These are phyloP conservation scores for Kodamaea plutei DNA, from an alignment of 1,139 yeast species.

Conservation along the genomic window DNA sequence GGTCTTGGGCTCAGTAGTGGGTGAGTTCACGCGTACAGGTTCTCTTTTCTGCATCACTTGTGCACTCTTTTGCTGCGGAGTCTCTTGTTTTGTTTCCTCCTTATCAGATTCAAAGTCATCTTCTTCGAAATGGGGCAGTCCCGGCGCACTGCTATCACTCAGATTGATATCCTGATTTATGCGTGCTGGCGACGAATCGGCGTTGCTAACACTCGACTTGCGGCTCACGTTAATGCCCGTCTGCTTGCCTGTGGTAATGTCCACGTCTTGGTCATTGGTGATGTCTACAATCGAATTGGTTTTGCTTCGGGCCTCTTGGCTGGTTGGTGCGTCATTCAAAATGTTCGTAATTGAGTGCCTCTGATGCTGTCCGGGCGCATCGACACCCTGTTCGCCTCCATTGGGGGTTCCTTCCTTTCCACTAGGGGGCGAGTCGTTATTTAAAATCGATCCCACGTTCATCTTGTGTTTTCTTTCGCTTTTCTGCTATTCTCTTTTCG, in stretches of 20 bases:
- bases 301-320: conserved; percentile 11
- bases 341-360: conserved; percentile 23
- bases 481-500: no score
- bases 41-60: background rate
- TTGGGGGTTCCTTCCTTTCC: conserved; percentile 19
- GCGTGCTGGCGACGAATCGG: background rate
- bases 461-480: conserved; percentile 21
- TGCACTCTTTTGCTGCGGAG: background rate
- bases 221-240: conserved; percentile 17
- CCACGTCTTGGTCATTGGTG: conserved; percentile 46
- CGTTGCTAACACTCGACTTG: conserved; percentile 4
- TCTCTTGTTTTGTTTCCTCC: background rate
- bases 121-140: conserved; percentile 5
- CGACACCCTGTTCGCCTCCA: background rate
- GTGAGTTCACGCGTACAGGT: background rate
- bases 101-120: background rate
- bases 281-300: conserved; percentile 44
- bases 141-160: background rate
- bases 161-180: background rate
- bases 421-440: conserved; percentile 39
- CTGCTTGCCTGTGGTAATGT: conserved; percentile 30
- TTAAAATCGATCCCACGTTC: conserved; percentile 48
- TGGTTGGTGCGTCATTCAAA: conserved; percentile 17
- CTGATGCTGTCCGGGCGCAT: conserved; percentile 8
- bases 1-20: background rate